Percentiles rank a stretch among this genome's conserved stretches.
phyloP scores from a whole-genome alignment of 2,329 filamentous ascomycete genomes.

The Coniochaeta sp. region DNA sequence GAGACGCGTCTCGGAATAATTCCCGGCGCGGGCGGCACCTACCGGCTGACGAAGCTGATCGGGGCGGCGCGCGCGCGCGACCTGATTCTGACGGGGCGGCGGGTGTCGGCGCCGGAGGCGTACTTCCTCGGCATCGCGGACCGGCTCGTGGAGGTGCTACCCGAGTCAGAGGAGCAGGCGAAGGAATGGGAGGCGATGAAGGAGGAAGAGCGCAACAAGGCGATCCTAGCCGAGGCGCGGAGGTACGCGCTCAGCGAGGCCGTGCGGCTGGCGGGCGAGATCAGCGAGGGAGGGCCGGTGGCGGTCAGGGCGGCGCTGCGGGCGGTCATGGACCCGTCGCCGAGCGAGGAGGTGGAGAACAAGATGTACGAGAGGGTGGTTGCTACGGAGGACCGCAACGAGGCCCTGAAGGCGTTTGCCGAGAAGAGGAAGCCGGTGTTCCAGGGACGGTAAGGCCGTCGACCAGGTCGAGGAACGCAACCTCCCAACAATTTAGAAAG shows the following conservation, averaged over 20 bases:
- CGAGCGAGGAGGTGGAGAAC: slow-evolving; percentile 75
- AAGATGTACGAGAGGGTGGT: slow-evolving; percentile 79
- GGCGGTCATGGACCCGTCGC: slow-evolving; percentile 56
- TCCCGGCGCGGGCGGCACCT: slow-evolving; percentile 88
- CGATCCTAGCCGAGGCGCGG: slow-evolving; percentile 50
- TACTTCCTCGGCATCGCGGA: slow-evolving; percentile 90
- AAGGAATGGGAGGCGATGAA: slow-evolving; percentile 28
- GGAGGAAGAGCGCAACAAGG: slow-evolving; percentile 22
- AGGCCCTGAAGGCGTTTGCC: slow-evolving; percentile 78
- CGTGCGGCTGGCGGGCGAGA: slow-evolving; percentile 71
- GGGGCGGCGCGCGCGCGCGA: slow-evolving; percentile 79
- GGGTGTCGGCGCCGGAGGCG: slow-evolving; percentile 75
- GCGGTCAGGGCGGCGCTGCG: slow-evolving; percentile 72
- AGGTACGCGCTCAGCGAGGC: slow-evolving; percentile 67
- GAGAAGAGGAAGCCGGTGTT: slow-evolving; percentile 56
- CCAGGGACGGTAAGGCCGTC: slow-evolving; percentile 33
- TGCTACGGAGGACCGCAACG: slow-evolving; percentile 75
- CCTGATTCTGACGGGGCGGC: slow-evolving; percentile 81
- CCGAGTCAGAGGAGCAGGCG: slow-evolving; percentile 16
- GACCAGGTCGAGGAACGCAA: too few relatives aligned
- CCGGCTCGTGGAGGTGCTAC: slow-evolving; percentile 70
- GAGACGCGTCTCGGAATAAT: slow-evolving; percentile 93
- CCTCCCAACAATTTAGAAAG: neutral
- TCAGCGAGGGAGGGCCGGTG: slow-evolving; percentile 76
- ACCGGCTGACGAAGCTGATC: slow-evolving; percentile 75